Evolutionary conservation across 1,284 basidiomycete species (phyloP).

Genomic region (Ganoderma meredithae): DNA sequence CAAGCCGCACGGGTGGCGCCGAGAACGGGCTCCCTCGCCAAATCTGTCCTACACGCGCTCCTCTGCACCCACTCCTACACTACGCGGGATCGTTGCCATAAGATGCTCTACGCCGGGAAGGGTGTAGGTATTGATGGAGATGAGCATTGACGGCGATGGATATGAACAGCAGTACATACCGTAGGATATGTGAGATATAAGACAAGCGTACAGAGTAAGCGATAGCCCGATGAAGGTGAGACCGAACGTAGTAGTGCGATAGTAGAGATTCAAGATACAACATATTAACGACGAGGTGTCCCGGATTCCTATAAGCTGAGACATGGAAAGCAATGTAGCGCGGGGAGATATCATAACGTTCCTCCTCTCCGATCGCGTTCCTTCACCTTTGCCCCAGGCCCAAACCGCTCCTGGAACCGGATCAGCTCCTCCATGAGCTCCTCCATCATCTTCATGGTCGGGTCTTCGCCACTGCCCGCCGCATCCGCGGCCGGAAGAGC

Average conservation of each 20-base stretch:
- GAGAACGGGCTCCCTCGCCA: neutral
- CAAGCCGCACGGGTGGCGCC: constrained; percentile 27
- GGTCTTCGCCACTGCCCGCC: constrained; percentile 20
- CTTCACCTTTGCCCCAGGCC: constrained; percentile 63
- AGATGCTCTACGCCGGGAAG: neutral
- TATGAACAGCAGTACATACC: constrained; percentile 26
- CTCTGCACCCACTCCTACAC: neutral
- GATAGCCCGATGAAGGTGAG: constrained; percentile 24
- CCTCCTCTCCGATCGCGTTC: constrained; percentile 58
- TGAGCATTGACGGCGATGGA: constrained; percentile 2
- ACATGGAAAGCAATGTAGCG: constrained; percentile 10
- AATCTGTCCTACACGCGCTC: neutral
- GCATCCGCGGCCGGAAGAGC: neutral
- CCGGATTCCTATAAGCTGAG: constrained; percentile 19
- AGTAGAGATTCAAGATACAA: constrained; percentile 31
- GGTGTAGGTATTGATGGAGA: neutral
- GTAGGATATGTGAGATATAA: constrained; percentile 35
- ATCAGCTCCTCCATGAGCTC: constrained; percentile 88
- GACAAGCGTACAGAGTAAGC: constrained; percentile 30
- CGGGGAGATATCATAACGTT: constrained; percentile 43
- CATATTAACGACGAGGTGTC: constrained; percentile 23
- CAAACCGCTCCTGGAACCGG: constrained; percentile 87
- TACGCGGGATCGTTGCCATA: neutral
- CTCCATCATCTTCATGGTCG: constrained; percentile 85
- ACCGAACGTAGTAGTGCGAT: constrained; percentile 31